phyloP scores from a whole-genome alignment of 1,284 basidiomycete genomes.

The Bondarzewia mesenterica region DNA sequence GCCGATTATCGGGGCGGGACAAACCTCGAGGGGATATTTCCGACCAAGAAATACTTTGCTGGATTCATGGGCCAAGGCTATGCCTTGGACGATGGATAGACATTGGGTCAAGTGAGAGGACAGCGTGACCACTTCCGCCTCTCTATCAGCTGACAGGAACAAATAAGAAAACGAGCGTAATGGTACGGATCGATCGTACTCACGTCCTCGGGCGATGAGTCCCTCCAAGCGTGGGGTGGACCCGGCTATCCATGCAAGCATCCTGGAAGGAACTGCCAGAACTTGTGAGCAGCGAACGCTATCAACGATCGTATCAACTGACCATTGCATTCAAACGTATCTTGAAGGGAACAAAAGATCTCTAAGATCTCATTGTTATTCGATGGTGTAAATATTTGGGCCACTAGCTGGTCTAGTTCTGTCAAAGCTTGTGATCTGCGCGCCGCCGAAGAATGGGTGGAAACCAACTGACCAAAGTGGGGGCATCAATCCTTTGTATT shows the following conservation, averaged over 20 bases:
- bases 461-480: constrained; percentile 43
- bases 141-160: constrained; percentile 29
- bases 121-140: constrained; percentile 34
- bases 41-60: constrained; percentile 70
- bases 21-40: constrained; percentile 63
- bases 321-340: constrained; percentile 75
- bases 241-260: constrained; percentile 41
- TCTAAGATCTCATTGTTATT: constrained; percentile 30
- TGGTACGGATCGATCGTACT: constrained; percentile 19
- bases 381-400: constrained; percentile 37
- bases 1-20: constrained; percentile 14
- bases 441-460: constrained; percentile 43
- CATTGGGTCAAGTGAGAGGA: constrained; percentile 46
- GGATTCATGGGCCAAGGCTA: constrained; percentile 59
- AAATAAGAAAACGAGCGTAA: neutral
- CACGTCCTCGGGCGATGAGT: constrained; percentile 16
- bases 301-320: constrained; percentile 19
- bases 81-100: constrained; percentile 70
- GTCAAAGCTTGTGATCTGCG: constrained; percentile 44
- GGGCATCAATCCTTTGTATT: constrained; percentile 1
- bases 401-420: constrained; percentile 52
- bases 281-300: neutral
- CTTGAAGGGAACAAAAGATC: constrained; percentile 57
- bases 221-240: constrained; percentile 18
- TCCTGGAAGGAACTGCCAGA: constrained; percentile 48